A percentile compares a stretch with the other conserved stretches of the same genome.
Evolutionary conservation across 2,329 filamentous ascomycete species (phyloP).

Genomic region (Spiromastix sp.): DNA sequence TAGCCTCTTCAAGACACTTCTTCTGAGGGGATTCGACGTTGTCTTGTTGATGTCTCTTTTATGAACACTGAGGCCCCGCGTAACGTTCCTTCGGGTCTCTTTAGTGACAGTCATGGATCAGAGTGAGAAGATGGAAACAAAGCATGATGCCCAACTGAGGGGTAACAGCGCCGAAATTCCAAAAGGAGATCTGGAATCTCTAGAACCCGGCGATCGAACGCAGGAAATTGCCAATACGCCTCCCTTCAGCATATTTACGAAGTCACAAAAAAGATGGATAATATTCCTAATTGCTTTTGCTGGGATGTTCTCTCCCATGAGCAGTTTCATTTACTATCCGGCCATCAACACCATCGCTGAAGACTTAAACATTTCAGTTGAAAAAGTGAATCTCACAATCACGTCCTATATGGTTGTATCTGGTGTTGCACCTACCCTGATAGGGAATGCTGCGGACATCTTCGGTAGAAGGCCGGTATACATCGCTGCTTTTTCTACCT

Average conservation of each 20-base stretch:
- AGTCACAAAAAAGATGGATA: constrained; percentile 18
- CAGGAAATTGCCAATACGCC: neutral
- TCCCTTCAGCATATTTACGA: constrained; percentile 17
- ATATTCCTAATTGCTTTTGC: constrained; percentile 22
- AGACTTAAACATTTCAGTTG: constrained; percentile 13
- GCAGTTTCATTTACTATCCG: constrained; percentile 18
- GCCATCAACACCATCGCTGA: constrained; percentile 16
- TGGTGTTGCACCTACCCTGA: constrained; percentile 21
- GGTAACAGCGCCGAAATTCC: too few species aligned
- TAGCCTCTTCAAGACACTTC: too few species aligned
- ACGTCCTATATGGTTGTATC: constrained; percentile 21
- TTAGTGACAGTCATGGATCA: too few species aligned
- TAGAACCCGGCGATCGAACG: too few species aligned
- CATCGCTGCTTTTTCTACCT: constrained; percentile 20
- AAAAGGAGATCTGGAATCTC: too few species aligned
- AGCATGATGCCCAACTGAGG: too few species aligned
- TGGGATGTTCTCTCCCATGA: constrained; percentile 21
- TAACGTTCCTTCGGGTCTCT: too few species aligned
- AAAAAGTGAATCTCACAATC: constrained; percentile 21
- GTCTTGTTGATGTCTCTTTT: too few species aligned
- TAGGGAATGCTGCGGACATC: constrained; percentile 22
- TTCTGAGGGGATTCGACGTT: too few species aligned
- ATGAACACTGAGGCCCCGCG: too few species aligned
- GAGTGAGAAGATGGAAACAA: too few species aligned
- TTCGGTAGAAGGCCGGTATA: constrained; percentile 22